Evolutionary conservation across 2,329 filamentous ascomycete species (phyloP).

Genomic region (Fusarium scirpi): DNA sequence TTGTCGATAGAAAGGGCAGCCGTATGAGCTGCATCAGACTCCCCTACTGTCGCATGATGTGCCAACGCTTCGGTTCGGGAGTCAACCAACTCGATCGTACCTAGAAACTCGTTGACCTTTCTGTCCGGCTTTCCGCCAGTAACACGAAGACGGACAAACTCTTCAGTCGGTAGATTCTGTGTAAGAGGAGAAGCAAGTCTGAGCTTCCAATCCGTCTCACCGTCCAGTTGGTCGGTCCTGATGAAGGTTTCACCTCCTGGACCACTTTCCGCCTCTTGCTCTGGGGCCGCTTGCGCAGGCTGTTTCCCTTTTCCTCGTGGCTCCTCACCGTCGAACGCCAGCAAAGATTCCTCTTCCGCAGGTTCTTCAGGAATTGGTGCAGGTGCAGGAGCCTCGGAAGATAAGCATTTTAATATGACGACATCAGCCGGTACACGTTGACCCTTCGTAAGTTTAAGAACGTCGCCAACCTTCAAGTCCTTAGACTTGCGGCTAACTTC

Average conservation of each 20-base stretch:
- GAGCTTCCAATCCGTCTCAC: constrained; percentile 98
- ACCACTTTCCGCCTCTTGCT: constrained; percentile 51
- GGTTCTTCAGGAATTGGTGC: constrained; percentile 50
- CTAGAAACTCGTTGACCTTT: constrained; percentile 94
- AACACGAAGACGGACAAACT: constrained; percentile 77
- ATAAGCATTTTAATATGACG: constrained; percentile 86
- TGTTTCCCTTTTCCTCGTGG: constrained; percentile 53
- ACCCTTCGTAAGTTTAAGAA: constrained; percentile 92
- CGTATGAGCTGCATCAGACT: constrained; percentile 62
- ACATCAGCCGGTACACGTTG: constrained; percentile 95
- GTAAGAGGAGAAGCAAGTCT: constrained; percentile 87
- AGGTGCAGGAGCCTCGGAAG: constrained; percentile 62
- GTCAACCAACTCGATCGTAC: constrained; percentile 82
- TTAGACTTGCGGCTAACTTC: constrained; percentile 85
- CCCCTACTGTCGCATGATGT: constrained; percentile 52
- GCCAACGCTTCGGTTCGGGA: constrained; percentile 63
- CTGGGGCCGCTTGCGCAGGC: constrained; percentile 45
- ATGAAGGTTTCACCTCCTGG: constrained; percentile 93
- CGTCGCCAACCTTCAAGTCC: constrained; percentile 92
- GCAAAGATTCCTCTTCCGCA: constrained; percentile 55
- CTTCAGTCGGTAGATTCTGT: constrained; percentile 78
- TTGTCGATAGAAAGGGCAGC: constrained; percentile 92
- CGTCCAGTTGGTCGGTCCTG: constrained; percentile 94
- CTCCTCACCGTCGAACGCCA: constrained; percentile 57
- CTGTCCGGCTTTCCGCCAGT: constrained; percentile 91